Conservation (phyloP, 2,329 filamentous ascomycete genomes). For the Nemania diffusa region DNA sequence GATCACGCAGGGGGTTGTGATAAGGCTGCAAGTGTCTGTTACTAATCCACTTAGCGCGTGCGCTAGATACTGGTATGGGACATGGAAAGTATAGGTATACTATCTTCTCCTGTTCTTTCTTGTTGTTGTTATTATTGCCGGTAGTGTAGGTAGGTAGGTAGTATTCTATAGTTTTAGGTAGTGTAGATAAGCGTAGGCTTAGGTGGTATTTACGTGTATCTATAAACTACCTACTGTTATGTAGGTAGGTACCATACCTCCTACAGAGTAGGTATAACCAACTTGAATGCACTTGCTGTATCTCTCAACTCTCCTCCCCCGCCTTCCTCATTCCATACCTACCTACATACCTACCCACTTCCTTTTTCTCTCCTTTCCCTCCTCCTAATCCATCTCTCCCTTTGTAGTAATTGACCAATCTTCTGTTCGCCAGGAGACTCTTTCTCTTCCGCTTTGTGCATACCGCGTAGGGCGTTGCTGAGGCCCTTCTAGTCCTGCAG, state of each 20-base stretch:
- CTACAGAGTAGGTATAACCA: neutral
- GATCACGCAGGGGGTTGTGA: constrained; percentile 44
- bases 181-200: neutral
- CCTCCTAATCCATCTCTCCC: neutral
- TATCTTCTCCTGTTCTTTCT: too few relatives aligned
- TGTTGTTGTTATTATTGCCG: too few relatives aligned
- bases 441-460: constrained; percentile 17
- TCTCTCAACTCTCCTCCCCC: too few relatives aligned
- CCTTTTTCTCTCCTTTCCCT: neutral
- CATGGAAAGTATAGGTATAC: too few relatives aligned
- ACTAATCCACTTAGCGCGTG: constrained; percentile 36
- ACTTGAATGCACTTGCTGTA: too few relatives aligned
- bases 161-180: too few relatives aligned
- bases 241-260: neutral
- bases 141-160: neutral
- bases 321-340: neutral
- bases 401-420: neutral
- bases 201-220: too few relatives aligned
- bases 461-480: too few relatives aligned
- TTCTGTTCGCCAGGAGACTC: neutral
- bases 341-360: neutral
- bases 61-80: too few relatives aligned
- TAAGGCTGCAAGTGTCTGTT: constrained; percentile 47
- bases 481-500: too few relatives aligned
- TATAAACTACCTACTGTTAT: too few relatives aligned